Conservation (phyloP, 2,329 filamentous ascomycete genomes). For the Exophiala mesophila region DNA sequence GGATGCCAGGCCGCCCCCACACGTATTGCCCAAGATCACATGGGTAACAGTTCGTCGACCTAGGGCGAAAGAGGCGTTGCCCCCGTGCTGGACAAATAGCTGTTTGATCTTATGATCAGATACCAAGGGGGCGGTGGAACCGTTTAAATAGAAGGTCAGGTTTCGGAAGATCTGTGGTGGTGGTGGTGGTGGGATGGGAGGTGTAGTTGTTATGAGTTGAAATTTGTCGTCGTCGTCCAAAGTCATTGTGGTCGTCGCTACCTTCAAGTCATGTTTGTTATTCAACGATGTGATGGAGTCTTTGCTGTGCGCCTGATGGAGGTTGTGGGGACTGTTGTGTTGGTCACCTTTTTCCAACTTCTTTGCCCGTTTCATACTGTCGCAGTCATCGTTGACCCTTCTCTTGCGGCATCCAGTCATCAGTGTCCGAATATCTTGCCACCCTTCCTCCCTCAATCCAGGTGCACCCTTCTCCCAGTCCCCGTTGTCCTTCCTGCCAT, state of each 20-base stretch:
- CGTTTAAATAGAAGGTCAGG: conserved; percentile 78
- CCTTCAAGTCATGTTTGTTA: conserved; percentile 15
- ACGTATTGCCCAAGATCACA: conserved; percentile 60
- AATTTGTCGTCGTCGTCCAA: background rate
- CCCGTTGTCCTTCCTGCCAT: conserved; percentile 49
- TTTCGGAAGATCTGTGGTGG: conserved; percentile 59
- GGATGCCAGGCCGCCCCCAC: conserved; percentile 69
- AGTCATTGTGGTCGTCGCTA: conserved; percentile 2
- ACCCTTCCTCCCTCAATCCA: conserved; percentile 29
- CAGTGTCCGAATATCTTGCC: conserved; percentile 43
- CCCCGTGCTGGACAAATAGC: conserved; percentile 70
- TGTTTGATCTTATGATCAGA: conserved; percentile 85
- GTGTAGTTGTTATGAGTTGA: conserved; percentile 3
- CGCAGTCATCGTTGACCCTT: conserved; percentile 15
- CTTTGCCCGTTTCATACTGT: background rate
- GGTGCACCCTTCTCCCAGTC: conserved; percentile 44
- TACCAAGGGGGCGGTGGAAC: conserved; percentile 72
- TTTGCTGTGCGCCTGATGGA: background rate
- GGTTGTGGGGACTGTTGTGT: background rate
- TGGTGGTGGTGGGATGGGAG: conserved; percentile 8
- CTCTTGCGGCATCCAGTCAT: conserved; percentile 45
- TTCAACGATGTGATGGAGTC: background rate
- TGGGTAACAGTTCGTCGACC: conserved; percentile 74
- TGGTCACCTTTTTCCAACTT: background rate
- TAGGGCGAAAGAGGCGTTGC: conserved; percentile 63